Base-by-base conservation (phyloP, 2,329 filamentous ascomycete species). In the Hymenoscyphus infarciens region DNA sequence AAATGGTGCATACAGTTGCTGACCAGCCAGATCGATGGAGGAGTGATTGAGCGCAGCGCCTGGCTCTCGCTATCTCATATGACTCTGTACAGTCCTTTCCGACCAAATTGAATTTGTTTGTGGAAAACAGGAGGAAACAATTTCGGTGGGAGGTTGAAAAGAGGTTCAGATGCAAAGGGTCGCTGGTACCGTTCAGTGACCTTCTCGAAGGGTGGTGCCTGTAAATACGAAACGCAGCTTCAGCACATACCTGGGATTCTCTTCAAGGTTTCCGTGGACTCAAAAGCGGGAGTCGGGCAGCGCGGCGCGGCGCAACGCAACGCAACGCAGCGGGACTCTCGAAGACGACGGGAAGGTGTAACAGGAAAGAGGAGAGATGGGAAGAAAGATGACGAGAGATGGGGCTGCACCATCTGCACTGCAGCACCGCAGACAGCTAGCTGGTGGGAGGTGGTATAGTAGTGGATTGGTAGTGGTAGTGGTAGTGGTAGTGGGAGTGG, bases 361-460 rank as follows among this genome's bases (percentile, higher is more conserved):
- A 49, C 42, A 49, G 19, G 19, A 49, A 49, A 49, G 42, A 49
- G 19, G 42, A 49, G 42, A 49, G 42, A 49, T 49, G 42, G 42
- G n/a, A 49, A 49, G 42, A 49, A 49, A 49, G 42, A 49, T 49
- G 42, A 49, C 42, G 42, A 49, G 42, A 49, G 42, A 49, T 49
- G 42, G 42, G n/a, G 42, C n/a, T 49, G 42, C 42, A 49, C 42
- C 42, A 49, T 49, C 42, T 49, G 42, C n/a, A 49, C 42, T 49
- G 42, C n/a, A 11, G n/a, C 3, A 10, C n/a, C n/a, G n/a, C n/a
- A n/a, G n/a, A n/a, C n/a, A n/a, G n/a, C n/a, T n/a, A 11, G 42
- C 19, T 22, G 42, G 42, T 49, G 42, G 42, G 19, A 49, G 42
- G 42, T 49, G 11, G n/a, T 6, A 19, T 19, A n/a, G n/a, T 49